Conservation (phyloP, 2,329 filamentous ascomycete genomes). For the Blastomyces percursus region DNA sequence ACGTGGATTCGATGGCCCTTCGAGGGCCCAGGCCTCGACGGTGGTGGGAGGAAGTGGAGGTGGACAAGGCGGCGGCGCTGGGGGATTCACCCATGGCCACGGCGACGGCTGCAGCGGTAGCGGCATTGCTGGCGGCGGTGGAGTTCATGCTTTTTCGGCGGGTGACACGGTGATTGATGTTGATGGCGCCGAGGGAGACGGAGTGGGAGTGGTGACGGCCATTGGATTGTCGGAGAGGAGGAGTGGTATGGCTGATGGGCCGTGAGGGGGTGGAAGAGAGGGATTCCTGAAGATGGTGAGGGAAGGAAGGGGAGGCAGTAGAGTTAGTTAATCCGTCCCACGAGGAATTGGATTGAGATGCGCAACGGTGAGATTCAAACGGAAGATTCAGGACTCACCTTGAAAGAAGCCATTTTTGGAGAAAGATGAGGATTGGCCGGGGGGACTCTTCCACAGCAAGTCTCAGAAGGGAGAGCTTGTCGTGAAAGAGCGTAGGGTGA, state of each 20-base stretch:
- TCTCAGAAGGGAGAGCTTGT: neutral
- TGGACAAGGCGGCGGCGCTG: conserved; percentile 46
- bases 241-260: conserved; percentile 53
- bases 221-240: conserved; percentile 53
- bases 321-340: neutral
- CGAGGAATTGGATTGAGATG: neutral
- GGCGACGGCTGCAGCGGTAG: conserved; percentile 51
- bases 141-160: conserved; percentile 88
- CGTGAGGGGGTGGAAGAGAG: conserved; percentile 36
- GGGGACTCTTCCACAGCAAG: neutral
- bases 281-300: conserved; percentile 14
- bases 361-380: neutral
- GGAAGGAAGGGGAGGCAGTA: neutral
- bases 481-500: neutral
- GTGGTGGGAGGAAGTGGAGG: conserved; percentile 10
- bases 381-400: neutral
- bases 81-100: conserved; percentile 53
- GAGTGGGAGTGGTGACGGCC: conserved; percentile 73
- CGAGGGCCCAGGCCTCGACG: conserved; percentile 39
- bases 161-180: conserved; percentile 73
- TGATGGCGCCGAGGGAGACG: conserved; percentile 63
- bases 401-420: conserved; percentile 9
- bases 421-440: neutral
- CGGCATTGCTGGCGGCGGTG: conserved; percentile 59
- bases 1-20: conserved; percentile 50